These are phyloP conservation scores for Solanum tacnaense DNA, from an alignment of 257 asterid genomes.

Conservation along the genomic window DNA sequence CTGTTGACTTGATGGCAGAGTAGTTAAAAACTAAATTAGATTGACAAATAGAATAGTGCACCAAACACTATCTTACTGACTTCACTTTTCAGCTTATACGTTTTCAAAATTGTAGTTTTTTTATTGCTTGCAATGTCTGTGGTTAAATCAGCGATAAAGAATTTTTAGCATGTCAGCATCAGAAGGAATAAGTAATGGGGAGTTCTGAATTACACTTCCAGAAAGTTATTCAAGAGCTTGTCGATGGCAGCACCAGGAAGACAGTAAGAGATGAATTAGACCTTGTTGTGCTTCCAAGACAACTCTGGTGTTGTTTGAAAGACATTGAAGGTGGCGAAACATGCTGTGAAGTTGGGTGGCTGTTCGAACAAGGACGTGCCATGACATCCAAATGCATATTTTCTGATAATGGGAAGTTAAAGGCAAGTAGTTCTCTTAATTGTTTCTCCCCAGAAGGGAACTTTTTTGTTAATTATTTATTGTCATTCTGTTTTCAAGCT, in stretches of 20 bases:
- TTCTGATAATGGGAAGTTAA: conserved; percentile 35
- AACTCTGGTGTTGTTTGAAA: conserved; percentile 64
- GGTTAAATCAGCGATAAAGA: background rate
- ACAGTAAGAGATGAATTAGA: conserved; percentile 28
- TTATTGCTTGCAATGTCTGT: background rate
- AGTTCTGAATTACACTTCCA: conserved; percentile 6
- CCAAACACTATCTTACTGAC: background rate
- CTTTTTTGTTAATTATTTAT: background rate
- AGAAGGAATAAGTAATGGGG: background rate
- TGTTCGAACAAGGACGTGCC: conserved; percentile 49
- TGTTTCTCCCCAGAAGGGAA: background rate
- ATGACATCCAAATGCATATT: conserved; percentile 63
- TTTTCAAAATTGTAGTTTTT: background rate
- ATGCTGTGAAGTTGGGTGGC: conserved; percentile 74
- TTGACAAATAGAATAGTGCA: background rate
- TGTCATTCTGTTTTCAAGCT: background rate
- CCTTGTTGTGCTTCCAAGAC: conserved; percentile 64
- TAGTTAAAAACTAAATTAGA: background rate
- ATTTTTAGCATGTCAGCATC: background rate
- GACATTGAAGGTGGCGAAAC: conserved; percentile 18
- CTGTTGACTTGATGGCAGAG: background rate
- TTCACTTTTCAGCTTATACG: background rate
- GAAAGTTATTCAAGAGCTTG: conserved; percentile 39
- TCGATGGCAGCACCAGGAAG: conserved; percentile 15
- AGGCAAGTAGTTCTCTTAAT: conserved; percentile 23